Percentiles rank a stretch among this genome's conserved stretches.
These are phyloP conservation scores for Talaromyces rugulosus DNA, from an alignment of 2,329 filamentous ascomycete genomes.

Conservation along the genomic window DNA sequence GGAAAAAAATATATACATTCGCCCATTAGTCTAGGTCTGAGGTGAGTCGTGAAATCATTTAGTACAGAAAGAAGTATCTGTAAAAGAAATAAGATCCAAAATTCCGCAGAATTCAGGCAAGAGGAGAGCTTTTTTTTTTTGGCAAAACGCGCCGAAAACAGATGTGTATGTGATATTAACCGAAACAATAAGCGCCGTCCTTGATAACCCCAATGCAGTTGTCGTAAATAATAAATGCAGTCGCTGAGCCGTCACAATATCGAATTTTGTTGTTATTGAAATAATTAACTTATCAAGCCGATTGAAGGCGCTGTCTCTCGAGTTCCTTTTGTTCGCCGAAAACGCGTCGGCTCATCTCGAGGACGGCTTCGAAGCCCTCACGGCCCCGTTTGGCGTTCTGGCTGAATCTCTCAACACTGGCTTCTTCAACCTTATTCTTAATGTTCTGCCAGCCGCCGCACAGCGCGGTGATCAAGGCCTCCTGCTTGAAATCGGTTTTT, in stretches of 20 bases:
- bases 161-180: neutral
- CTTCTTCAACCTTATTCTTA: constrained; percentile 92
- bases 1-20: neutral
- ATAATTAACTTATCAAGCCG: constrained; percentile 12
- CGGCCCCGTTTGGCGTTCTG: constrained; percentile 88
- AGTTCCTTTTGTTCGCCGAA: constrained; percentile 84
- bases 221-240: constrained; percentile 9
- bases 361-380: constrained; percentile 91
- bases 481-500: constrained; percentile 78
- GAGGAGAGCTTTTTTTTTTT: constrained; percentile 9
- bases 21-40: neutral
- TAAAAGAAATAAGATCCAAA: neutral
- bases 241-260: constrained; percentile 14
- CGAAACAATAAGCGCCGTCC: constrained; percentile 13
- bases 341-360: constrained; percentile 86
- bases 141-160: constrained; percentile 9
- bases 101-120: neutral
- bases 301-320: constrained; percentile 41
- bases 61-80: neutral
- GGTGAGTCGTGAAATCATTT: neutral
- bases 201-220: constrained; percentile 8
- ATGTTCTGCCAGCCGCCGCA: constrained; percentile 97
- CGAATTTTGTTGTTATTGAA: neutral
- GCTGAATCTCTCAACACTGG: constrained; percentile 79
- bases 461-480: constrained; percentile 86